phyloP scores from a whole-genome alignment of 129 eudicot genomes.

The Dittrichia graveolens region DNA sequence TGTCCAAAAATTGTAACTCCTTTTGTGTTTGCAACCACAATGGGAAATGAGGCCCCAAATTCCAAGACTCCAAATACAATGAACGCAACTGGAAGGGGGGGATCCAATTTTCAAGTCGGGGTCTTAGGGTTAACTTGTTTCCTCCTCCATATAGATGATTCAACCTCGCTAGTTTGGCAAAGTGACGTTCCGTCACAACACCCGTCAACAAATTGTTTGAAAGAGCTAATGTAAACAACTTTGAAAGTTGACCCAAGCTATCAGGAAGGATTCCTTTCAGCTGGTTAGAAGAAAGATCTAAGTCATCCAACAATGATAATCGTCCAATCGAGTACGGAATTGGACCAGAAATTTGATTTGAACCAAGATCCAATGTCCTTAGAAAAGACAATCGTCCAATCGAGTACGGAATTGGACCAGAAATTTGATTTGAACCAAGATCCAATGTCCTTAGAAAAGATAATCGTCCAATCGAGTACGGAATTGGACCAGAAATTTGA shows the following conservation, averaged over 20 bases:
- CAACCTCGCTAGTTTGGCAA: neutral
- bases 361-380: neutral
- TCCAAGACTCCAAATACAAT: neutral
- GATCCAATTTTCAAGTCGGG: neutral
- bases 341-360: neutral
- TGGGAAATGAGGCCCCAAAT: neutral
- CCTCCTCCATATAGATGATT: neutral
- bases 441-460: neutral
- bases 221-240: neutral
- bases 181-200: neutral
- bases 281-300: neutral
- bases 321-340: neutral
- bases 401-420: neutral
- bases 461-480: neutral
- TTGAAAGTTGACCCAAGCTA: conserved; percentile 6
- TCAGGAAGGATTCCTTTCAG: neutral
- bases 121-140: neutral
- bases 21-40: neutral
- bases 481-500: too few relatives aligned
- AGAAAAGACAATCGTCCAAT: conserved; percentile 14
- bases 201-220: neutral
- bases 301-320: neutral
- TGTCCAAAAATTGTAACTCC: neutral
- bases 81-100: neutral
- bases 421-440: neutral